Evolutionary conservation across 129 eudicot species (phyloP).

Genomic region (Lactuca sativa): DNA sequence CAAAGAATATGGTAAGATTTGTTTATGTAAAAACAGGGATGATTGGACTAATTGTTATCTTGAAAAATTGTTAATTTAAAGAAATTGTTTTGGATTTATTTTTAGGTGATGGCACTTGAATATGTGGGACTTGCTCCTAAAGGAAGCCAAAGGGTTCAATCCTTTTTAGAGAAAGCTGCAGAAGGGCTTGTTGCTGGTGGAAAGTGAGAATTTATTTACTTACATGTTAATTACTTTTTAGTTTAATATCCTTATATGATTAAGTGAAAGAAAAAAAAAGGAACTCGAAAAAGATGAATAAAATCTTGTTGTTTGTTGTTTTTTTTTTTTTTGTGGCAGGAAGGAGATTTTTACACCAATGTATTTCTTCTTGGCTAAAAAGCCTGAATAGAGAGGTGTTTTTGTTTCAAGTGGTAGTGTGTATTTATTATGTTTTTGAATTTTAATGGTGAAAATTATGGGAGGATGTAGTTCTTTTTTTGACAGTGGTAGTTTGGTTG

Average conservation of each 20-base stretch:
- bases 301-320: neutral
- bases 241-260: neutral
- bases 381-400: conserved; percentile 42
- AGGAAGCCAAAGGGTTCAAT: conserved; percentile 95
- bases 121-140: conserved; percentile 78
- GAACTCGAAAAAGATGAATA: too few relatives aligned
- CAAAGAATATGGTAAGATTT: conserved; percentile 74
- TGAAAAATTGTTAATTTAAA: neutral
- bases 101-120: conserved; percentile 74
- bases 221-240: conserved; percentile 2
- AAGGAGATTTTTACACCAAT: conserved; percentile 96
- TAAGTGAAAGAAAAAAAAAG: too few relatives aligned
- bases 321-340: conserved; percentile 46
- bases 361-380: conserved; percentile 90
- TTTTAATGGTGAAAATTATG: conserved; percentile 9
- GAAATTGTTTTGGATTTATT: neutral
- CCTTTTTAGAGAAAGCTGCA: conserved; percentile 92
- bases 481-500: neutral
- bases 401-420: conserved; percentile 16
- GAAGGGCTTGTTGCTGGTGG: conserved; percentile 97
- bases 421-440: neutral
- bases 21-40: neutral
- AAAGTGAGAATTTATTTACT: conserved; percentile 53
- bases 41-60: neutral
- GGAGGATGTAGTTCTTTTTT: neutral